phyloP scores from a whole-genome alignment of 306 rosid genomes.

The Inga laurina region DNA sequence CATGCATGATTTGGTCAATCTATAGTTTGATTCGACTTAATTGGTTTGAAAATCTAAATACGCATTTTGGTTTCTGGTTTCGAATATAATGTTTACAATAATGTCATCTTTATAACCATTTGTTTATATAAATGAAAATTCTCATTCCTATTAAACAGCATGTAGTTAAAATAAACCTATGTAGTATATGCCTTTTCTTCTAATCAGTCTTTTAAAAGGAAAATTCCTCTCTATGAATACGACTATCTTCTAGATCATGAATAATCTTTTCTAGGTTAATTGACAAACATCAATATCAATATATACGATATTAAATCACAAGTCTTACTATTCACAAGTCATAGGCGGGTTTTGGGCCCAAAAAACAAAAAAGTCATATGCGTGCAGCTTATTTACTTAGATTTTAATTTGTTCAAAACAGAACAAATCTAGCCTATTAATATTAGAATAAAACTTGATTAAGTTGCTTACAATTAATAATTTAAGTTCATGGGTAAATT shows the following conservation, averaged over 20 bases:
- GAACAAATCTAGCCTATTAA: background rate
- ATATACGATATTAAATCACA: background rate
- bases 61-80: background rate
- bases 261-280: background rate
- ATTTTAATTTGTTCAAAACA: no score
- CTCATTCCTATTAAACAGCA: background rate
- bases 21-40: background rate
- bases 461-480: no score
- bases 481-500: no score
- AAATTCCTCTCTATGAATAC: background rate
- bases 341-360: background rate
- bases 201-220: background rate
- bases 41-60: background rate
- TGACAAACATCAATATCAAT: background rate
- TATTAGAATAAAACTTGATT: no score
- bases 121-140: background rate
- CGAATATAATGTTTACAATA: conserved; percentile 2
- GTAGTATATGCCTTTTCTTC: background rate
- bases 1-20: conserved; percentile 17
- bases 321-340: background rate
- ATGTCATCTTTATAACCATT: background rate
- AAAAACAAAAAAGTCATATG: no score
- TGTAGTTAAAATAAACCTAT: background rate
- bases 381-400: background rate
- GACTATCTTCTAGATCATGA: background rate